These are phyloP conservation scores for Zoysia matrella DNA, from an alignment of 202 grass and related monocot genomes.

Conservation along the genomic window DNA sequence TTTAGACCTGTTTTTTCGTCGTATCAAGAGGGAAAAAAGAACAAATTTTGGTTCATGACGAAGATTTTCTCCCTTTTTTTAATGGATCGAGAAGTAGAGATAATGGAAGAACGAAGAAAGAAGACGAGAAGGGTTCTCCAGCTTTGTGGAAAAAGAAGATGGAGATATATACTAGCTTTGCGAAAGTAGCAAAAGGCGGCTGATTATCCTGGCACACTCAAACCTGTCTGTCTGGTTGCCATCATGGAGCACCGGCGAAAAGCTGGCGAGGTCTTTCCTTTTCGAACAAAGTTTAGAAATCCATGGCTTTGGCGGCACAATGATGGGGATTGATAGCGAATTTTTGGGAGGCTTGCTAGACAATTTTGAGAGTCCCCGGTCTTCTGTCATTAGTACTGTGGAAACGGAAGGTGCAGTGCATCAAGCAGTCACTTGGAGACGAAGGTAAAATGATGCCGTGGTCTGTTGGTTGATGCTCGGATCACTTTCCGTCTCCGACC, in stretches of 20 bases:
- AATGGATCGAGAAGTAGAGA: too few species aligned
- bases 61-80: too few species aligned
- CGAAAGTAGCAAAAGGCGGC: too few species aligned
- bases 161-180: neutral
- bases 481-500: too few species aligned
- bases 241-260: neutral
- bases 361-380: too few species aligned
- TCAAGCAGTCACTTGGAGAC: neutral
- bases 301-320: neutral
- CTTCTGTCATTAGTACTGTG: neutral
- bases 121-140: neutral
- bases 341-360: neutral
- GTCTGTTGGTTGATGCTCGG: too few species aligned
- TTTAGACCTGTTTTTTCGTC: too few species aligned
- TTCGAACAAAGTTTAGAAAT: neutral
- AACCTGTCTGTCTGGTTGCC: neutral
- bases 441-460: neutral
- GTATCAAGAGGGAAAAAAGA: too few species aligned
- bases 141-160: neutral
- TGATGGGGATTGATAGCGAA: too few species aligned
- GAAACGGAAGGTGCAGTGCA: neutral
- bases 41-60: too few species aligned
- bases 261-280: neutral
- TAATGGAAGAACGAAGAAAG: too few species aligned
- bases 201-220: neutral